Conservation (phyloP, 768 basidiomycete genomes). For the Gloeopeniophorella convolvens region DNA sequence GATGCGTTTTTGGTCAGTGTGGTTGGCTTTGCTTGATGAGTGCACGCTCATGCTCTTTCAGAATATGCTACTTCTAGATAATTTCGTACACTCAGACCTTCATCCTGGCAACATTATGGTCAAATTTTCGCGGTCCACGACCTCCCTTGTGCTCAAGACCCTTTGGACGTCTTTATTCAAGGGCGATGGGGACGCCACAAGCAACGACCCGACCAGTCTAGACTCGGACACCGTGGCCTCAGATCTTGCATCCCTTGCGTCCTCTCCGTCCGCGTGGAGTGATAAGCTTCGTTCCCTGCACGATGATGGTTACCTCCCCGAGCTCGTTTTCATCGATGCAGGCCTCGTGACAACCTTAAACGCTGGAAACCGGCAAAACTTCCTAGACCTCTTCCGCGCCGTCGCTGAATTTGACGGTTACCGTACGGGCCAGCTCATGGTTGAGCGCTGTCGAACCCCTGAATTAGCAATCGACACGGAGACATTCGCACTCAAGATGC, state of each 20-base stretch:
- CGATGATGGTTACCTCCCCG: slow-evolving; percentile 77
- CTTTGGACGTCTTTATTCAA: slow-evolving; percentile 51
- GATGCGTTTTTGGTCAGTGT: slow-evolving; percentile 86
- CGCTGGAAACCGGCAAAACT: slow-evolving; percentile 78
- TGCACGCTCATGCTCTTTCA: slow-evolving; percentile 28
- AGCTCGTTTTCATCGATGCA: slow-evolving; percentile 94
- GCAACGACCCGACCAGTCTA: slow-evolving; percentile 10
- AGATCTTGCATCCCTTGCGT: slow-evolving; percentile 52
- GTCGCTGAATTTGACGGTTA: slow-evolving; percentile 98
- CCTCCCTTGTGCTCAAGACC: slow-evolving; percentile 54
- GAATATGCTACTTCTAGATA: slow-evolving; percentile 98
- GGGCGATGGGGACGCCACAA: slow-evolving; percentile 21
- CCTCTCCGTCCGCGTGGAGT: slow-evolving; percentile 63
- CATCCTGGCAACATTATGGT: slow-evolving; percentile 97
- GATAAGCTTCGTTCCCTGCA: slow-evolving; percentile 57
- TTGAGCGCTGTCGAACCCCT: slow-evolving; percentile 88
- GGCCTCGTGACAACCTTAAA: slow-evolving; percentile 89
- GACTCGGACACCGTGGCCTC: slow-evolving; percentile 50
- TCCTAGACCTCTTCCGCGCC: slow-evolving; percentile 93
- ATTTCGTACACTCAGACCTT: slow-evolving; percentile 91
- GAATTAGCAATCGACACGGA: slow-evolving; percentile 87
- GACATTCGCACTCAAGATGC: slow-evolving; percentile 96
- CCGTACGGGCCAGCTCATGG: slow-evolving; percentile 90
- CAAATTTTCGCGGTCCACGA: slow-evolving; percentile 86
- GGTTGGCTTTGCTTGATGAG: neutral